These are phyloP conservation scores for Phytophthora agathidicida DNA, from an alignment of 352 stramenopile genomes.

Conservation along the genomic window DNA sequence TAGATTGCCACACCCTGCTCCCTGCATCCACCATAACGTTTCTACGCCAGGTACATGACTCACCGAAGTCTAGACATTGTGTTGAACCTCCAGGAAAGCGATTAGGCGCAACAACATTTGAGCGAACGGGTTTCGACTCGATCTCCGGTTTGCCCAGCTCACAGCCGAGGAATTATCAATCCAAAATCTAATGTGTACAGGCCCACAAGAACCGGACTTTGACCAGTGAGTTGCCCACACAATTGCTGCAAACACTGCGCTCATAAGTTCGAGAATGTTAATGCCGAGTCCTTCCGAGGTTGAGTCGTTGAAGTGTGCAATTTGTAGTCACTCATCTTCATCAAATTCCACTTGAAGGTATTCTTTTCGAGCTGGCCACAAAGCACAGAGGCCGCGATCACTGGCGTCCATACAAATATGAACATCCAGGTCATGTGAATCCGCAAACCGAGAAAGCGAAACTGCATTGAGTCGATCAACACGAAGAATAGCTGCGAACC, in stretches of 20 bases:
- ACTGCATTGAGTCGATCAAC: neutral
- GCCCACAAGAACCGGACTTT: neutral
- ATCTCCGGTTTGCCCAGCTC: conserved; percentile 6
- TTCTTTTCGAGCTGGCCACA: neutral
- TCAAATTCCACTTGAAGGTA: conserved; percentile 15
- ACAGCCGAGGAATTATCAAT: conserved; percentile 16
- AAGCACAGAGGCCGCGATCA: conserved; percentile 6
- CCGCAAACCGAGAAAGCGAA: neutral
- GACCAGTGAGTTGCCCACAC: conserved; percentile 3
- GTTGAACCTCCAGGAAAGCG: neutral
- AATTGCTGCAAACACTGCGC: neutral
- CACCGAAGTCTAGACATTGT: conserved; percentile 13
- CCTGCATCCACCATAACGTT: conserved; percentile 7
- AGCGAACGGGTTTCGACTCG: conserved; percentile 8
- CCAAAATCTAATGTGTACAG: conserved; percentile 7
- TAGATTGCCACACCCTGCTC: conserved; percentile 23
- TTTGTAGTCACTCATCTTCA: neutral
- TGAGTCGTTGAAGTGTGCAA: neutral
- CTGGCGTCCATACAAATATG: conserved; percentile 12
- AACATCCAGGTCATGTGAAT: neutral
- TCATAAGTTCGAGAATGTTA: neutral
- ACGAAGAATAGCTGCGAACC: conserved; percentile 1
- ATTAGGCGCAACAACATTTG: conserved; percentile 10
- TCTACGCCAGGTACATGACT: neutral
- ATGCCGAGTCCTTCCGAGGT: neutral